phyloP scores from a whole-genome alignment of 192 early-diverging fungal genomes.

The Coemansia sp. region DNA sequence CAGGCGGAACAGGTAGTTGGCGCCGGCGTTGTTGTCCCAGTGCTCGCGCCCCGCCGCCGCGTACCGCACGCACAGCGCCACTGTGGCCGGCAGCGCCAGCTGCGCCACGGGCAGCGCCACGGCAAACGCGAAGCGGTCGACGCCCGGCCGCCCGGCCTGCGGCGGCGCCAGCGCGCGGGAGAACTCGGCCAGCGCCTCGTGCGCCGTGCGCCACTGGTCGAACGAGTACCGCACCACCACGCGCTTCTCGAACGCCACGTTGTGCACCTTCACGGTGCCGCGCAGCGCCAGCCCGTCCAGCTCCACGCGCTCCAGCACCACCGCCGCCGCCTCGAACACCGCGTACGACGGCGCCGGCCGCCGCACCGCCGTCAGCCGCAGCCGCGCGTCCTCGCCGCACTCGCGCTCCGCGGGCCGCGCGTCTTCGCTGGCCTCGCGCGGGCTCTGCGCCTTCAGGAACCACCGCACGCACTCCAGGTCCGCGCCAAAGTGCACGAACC shows the following conservation, averaged over 20 bases:
- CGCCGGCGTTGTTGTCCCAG: conserved; percentile 94
- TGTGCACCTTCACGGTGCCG: conserved; percentile 73
- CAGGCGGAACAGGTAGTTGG: conserved; percentile 71
- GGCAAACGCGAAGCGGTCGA: conserved; percentile 70
- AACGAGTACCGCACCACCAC: conserved; percentile 78
- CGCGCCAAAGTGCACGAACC: conserved; percentile 65
- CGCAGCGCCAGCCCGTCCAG: conserved; percentile 47
- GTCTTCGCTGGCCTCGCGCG: conserved; percentile 49
- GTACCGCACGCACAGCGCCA: conserved; percentile 66
- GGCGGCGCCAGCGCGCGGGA: conserved; percentile 52
- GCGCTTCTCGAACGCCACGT: conserved; percentile 79
- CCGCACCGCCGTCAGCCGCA: conserved; percentile 36
- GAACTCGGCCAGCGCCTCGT: conserved; percentile 64
- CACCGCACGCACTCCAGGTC: conserved; percentile 67
- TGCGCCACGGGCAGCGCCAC: conserved; percentile 55
- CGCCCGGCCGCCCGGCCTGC: conserved; percentile 39
- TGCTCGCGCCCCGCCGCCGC: conserved; percentile 64
- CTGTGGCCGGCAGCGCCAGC: conserved; percentile 35
- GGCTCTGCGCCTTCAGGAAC: conserved; percentile 67
- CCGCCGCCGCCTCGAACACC: conserved; percentile 45
- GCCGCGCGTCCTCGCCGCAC: conserved; percentile 20
- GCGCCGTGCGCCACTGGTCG: conserved; percentile 73
- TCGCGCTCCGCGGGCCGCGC: conserved; percentile 22
- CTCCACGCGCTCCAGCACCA: conserved; percentile 58
- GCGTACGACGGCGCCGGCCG: conserved; percentile 41